A percentile compares a stretch with the other conserved stretches of the same genome.
Evolutionary conservation across 257 asterid species (phyloP).

Genomic region (Capsicum rhomboideum): DNA sequence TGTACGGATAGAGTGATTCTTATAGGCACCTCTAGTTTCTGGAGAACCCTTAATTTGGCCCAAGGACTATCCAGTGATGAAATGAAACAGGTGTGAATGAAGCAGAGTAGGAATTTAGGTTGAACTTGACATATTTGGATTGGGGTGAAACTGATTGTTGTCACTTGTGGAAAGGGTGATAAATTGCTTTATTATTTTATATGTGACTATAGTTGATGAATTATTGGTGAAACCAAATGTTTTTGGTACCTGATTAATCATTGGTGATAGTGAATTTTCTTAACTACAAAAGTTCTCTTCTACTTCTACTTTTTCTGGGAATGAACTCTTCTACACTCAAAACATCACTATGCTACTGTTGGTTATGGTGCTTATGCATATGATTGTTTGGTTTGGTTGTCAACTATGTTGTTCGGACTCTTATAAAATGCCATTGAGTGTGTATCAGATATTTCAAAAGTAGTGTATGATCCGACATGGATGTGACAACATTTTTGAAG

Average conservation of each 20-base stretch:
- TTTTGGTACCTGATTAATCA: too few species aligned
- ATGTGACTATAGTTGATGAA: too few species aligned
- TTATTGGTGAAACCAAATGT: too few species aligned
- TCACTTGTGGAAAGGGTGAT: not conserved
- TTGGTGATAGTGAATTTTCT: too few species aligned
- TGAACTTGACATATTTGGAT: not conserved
- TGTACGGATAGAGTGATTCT: not conserved
- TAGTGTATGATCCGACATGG: too few species aligned
- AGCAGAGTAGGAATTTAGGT: not conserved
- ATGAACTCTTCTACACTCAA: not conserved
- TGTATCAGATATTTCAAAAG: too few species aligned
- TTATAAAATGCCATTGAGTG: too few species aligned
- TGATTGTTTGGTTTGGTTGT: too few species aligned
- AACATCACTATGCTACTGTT: not conserved
- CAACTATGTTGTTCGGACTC: too few species aligned
- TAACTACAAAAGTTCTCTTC: not conserved
- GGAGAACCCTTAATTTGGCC: not conserved
- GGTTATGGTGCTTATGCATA: too few species aligned
- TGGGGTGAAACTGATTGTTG: not conserved
- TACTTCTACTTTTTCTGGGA: not conserved
- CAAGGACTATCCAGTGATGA: not conserved
- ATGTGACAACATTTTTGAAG: too few species aligned
- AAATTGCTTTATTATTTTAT: not conserved
- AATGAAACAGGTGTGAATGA: not conserved
- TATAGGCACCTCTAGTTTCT: not conserved